phyloP scores from a whole-genome alignment of 768 basidiomycete species.

The Suillus tomentosus region DNA sequence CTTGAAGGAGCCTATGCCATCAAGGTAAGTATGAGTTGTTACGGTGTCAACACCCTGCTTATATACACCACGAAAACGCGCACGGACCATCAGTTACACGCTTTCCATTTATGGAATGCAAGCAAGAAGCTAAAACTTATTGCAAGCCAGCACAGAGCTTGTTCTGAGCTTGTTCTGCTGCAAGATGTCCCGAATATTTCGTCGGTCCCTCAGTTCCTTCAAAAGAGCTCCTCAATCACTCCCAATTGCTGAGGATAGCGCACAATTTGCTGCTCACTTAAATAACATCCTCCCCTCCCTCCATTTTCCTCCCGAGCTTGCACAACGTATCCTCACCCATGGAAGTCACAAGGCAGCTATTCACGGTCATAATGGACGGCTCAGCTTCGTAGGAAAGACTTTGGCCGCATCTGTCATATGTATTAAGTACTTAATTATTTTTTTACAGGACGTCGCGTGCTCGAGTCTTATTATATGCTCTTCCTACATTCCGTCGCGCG shows the following conservation, averaged over 20 bases:
- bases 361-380: constrained; percentile 70
- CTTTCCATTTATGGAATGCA: background rate
- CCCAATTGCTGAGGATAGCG: constrained; percentile 18
- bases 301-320: constrained; percentile 69
- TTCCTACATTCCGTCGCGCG: constrained; percentile 62
- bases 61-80: constrained; percentile 16
- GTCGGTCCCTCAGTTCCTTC: constrained; percentile 6
- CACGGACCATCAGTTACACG: constrained; percentile 25
- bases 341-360: constrained; percentile 66
- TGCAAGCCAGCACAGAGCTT: background rate
- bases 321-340: constrained; percentile 76
- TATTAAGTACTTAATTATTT: background rate
- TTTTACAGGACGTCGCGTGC: constrained; percentile 66
- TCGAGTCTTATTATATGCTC: constrained; percentile 74
- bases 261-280: constrained; percentile 53
- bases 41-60: background rate
- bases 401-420: background rate
- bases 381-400: constrained; percentile 72
- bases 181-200: constrained; percentile 6
- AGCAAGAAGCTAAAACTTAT: background rate
- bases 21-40: constrained; percentile 59
- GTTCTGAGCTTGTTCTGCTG: background rate
- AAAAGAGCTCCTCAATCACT: background rate
- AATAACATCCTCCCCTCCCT: constrained; percentile 64
- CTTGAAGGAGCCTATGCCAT: constrained; percentile 59